Evolutionary conservation across 73 alveolate species (phyloP).

Genomic region (Paramecium bursaria): DNA sequence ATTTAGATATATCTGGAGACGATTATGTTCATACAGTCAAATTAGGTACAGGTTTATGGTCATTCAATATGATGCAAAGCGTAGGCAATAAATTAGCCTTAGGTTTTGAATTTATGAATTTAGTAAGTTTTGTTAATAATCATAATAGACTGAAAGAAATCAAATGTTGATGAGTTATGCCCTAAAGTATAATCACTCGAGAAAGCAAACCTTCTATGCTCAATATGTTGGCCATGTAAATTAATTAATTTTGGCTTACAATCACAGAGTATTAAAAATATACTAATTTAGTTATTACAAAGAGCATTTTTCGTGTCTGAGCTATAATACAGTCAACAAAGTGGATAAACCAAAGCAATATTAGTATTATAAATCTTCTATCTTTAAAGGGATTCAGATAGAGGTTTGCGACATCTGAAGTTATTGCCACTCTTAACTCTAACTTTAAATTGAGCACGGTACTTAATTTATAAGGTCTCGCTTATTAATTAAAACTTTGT

Average conservation of each 20-base stretch:
- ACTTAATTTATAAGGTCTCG: slow-evolving; percentile 53
- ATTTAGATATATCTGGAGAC: slow-evolving; percentile 37
- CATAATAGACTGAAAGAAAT: slow-evolving; percentile 58
- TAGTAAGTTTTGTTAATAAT: not conserved
- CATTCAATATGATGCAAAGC: slow-evolving; percentile 65
- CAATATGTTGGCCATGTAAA: slow-evolving; percentile 63
- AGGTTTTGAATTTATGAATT: slow-evolving; percentile 64
- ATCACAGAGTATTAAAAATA: slow-evolving; percentile 45
- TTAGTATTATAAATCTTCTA: slow-evolving; percentile 14
- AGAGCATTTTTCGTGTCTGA: slow-evolving; percentile 63
- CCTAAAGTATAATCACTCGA: slow-evolving; percentile 1
- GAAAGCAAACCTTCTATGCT: slow-evolving; percentile 10
- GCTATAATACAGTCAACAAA: slow-evolving; percentile 21
- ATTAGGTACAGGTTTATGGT: slow-evolving; percentile 54
- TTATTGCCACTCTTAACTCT: slow-evolving; percentile 58
- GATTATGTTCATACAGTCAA: slow-evolving; percentile 62
- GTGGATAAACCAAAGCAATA: slow-evolving; percentile 59
- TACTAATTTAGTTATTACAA: not conserved
- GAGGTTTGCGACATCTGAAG: slow-evolving; percentile 58
- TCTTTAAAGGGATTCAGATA: slow-evolving; percentile 59
- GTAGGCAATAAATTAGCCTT: slow-evolving; percentile 34
- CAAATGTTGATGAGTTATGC: slow-evolving; percentile 62
- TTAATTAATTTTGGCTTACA: slow-evolving; percentile 50
- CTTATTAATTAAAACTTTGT: slow-evolving; percentile 68
- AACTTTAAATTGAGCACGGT: slow-evolving; percentile 58